Conservation (phyloP, 2,329 filamentous ascomycete genomes). For the Botrytis byssoidea region DNA sequence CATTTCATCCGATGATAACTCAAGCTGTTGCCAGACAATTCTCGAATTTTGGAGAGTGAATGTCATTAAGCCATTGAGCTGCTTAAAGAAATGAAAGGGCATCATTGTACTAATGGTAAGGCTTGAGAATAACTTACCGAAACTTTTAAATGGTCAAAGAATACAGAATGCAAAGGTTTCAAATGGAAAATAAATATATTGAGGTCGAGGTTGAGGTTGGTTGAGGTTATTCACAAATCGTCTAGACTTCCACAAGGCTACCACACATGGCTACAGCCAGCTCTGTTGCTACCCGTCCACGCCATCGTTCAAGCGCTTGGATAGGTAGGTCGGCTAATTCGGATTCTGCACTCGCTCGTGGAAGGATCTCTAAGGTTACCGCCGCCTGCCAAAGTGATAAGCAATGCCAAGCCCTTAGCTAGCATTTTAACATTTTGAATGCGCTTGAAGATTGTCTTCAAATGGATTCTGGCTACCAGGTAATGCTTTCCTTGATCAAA, state of each 20-base stretch:
- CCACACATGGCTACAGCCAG: background rate
- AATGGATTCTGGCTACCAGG: background rate
- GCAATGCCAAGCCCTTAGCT: background rate
- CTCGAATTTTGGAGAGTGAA: background rate
- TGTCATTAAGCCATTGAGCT: background rate
- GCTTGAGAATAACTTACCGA: background rate
- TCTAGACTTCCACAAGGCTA: background rate
- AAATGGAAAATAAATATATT: background rate
- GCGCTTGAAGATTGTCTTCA: background rate
- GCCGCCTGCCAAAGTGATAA: background rate
- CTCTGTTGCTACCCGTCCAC: background rate
- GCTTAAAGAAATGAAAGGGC: background rate
- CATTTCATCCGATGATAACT: background rate
- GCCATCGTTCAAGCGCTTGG: background rate
- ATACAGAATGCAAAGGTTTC: background rate
- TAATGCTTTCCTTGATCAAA: background rate
- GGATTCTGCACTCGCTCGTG: background rate
- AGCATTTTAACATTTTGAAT: background rate
- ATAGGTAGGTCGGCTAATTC: background rate
- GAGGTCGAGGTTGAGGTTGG: background rate
- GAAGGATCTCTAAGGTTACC: background rate
- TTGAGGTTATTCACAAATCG: background rate
- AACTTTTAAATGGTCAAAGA: background rate
- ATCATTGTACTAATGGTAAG: background rate
- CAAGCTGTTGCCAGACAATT: background rate